Conservation (phyloP, 2,329 filamentous ascomycete genomes). For the Scedosporium boydii region DNA sequence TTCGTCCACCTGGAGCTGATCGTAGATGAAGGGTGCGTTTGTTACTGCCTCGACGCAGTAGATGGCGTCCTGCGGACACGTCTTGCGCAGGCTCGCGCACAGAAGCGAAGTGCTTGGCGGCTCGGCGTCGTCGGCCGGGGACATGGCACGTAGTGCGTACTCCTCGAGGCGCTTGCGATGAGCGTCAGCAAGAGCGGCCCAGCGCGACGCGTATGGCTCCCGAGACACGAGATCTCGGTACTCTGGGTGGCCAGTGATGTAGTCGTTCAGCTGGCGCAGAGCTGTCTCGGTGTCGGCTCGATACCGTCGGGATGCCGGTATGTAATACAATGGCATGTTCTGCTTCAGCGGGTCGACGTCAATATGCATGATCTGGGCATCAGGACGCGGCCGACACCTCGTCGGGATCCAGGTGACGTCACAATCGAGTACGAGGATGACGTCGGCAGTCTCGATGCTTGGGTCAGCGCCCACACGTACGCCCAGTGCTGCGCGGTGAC, state of each 20-base stretch:
- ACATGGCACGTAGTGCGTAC: conserved; percentile 45
- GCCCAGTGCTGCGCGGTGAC: conserved; percentile 60
- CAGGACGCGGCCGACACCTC: conserved; percentile 44
- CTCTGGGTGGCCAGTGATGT: conserved; percentile 32
- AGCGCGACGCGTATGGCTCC: too few relatives aligned
- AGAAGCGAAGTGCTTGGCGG: conserved; percentile 29
- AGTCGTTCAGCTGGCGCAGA: too few relatives aligned
- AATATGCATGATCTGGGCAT: conserved; percentile 51
- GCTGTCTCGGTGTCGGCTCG: conserved; percentile 44
- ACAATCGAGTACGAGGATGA: conserved; percentile 78
- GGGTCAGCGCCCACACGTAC: conserved; percentile 67
- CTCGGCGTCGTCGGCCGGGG: conserved; percentile 50
- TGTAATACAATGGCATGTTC: conserved; percentile 65
- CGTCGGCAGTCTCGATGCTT: conserved; percentile 65
- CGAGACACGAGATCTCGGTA: conserved; percentile 2
- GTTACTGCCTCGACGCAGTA: conserved; percentile 75
- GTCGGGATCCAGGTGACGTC: conserved; percentile 94
- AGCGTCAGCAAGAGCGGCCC: background rate
- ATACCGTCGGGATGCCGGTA: conserved; percentile 56
- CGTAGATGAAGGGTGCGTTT: conserved; percentile 54
- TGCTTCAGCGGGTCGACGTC: conserved; percentile 60
- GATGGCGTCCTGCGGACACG: conserved; percentile 46
- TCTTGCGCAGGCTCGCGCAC: conserved; percentile 18
- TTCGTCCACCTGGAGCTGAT: conserved; percentile 58
- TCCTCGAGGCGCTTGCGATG: conserved; percentile 38